Conservation (phyloP, 805 yeast species). For the Saturnispora ahearnii region DNA sequence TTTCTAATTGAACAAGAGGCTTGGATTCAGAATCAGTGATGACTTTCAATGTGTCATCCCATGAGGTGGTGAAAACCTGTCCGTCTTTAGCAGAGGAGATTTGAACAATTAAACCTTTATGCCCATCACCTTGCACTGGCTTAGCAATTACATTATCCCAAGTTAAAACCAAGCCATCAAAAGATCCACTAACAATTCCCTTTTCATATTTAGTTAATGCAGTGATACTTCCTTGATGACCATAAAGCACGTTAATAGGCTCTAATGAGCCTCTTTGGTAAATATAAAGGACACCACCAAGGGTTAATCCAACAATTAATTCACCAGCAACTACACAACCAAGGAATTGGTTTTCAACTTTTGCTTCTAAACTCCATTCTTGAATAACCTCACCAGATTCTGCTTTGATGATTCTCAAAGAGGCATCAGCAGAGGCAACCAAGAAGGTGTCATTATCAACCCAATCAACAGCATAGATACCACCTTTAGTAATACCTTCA, state of each 20-base stretch:
- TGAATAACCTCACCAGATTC: conserved; percentile 34
- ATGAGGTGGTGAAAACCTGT: conserved; percentile 35
- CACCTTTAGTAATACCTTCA: conserved; percentile 55
- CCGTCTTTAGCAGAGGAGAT: conserved; percentile 25
- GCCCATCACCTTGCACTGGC: conserved; percentile 34
- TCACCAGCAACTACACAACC: conserved; percentile 57
- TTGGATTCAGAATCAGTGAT: conserved; percentile 18
- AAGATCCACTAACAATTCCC: conserved; percentile 53
- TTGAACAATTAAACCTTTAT: conserved; percentile 57
- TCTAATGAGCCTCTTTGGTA: conserved; percentile 34
- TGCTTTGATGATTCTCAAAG: conserved; percentile 58
- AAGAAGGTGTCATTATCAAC: conserved; percentile 51
- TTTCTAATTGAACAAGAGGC: conserved; percentile 28
- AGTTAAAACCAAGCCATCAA: conserved; percentile 63
- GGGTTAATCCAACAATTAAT: conserved; percentile 57
- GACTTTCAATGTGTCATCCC: conserved; percentile 74
- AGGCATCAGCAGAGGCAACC: conserved; percentile 77
- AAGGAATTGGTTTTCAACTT: conserved; percentile 60
- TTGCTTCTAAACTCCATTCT: conserved; percentile 42
- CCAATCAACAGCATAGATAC: conserved; percentile 77
- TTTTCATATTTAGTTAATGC: conserved; percentile 33
- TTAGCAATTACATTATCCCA: conserved; percentile 43
- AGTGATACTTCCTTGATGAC: conserved; percentile 81
- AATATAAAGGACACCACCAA: conserved; percentile 62
- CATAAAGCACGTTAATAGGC: conserved; percentile 40